phyloP scores from a whole-genome alignment of 106 monocot species.

The Dioscorea zingiberensis region DNA sequence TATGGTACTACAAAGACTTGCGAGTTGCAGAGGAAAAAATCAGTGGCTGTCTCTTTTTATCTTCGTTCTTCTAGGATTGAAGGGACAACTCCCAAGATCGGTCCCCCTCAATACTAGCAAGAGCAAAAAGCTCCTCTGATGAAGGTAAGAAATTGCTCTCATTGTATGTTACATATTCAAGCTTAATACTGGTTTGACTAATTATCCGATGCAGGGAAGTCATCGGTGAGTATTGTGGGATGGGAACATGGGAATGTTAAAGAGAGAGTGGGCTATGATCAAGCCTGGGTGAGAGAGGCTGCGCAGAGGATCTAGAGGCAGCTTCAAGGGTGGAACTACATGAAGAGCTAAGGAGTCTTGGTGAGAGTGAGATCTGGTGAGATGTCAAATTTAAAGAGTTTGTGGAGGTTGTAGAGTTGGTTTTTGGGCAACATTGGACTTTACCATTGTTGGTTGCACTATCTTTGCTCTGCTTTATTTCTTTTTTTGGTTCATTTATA shows the following conservation, averaged over 20 bases:
- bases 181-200: background rate
- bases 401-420: conserved; percentile 5
- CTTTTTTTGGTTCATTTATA: conserved; percentile 5
- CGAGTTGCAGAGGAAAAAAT: no score
- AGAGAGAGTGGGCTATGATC: conserved; percentile 5
- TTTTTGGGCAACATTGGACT: conserved; percentile 11
- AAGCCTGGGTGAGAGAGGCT: conserved; percentile 3
- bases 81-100: background rate
- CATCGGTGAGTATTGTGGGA: conserved; percentile 10
- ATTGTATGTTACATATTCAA: background rate
- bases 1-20: no score
- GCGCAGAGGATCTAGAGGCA: background rate
- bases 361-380: background rate
- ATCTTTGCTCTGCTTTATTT: conserved; percentile 20
- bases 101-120: background rate
- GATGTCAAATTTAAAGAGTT: background rate
- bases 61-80: background rate
- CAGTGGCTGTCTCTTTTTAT: background rate
- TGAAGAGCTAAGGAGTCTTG: background rate
- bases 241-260: conserved; percentile 18
- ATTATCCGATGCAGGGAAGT: background rate
- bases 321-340: conserved; percentile 13
- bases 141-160: background rate
- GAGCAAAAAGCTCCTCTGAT: background rate
- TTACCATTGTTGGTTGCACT: conserved; percentile 12